Percentiles rank a stretch among this genome's conserved stretches.
phyloP scores from a whole-genome alignment of 805 yeast genomes.

The Pichia nanzhaoensis region DNA sequence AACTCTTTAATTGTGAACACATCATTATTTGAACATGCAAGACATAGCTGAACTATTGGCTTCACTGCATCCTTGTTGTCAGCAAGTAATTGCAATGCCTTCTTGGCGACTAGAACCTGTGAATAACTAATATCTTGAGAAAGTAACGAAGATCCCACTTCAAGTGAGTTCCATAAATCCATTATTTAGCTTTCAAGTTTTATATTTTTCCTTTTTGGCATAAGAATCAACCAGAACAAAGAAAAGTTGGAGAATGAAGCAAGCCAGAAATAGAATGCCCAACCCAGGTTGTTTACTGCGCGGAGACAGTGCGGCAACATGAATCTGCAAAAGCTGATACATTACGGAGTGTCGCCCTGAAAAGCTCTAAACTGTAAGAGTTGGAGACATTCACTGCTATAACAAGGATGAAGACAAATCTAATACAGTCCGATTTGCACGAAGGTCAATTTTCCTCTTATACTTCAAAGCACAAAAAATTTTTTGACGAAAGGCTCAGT shows the following conservation, averaged over 20 bases:
- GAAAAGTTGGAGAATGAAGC: no score
- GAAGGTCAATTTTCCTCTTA: no score
- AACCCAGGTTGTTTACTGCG: no score
- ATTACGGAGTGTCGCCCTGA: neutral
- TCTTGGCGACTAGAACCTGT: slow-evolving; percentile 32
- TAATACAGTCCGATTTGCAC: no score
- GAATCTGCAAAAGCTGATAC: neutral
- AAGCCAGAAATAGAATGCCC: no score
- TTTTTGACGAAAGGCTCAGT: slow-evolving; percentile 9
- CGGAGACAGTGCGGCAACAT: no score
- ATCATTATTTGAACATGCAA: slow-evolving; percentile 36
- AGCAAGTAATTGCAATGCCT: slow-evolving; percentile 27
- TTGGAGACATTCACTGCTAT: no score
- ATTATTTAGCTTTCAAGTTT: neutral
- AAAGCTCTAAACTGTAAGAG: neutral
- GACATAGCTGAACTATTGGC: slow-evolving; percentile 29
- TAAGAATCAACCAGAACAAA: neutral
- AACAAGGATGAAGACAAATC: neutral
- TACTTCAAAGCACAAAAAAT: no score
- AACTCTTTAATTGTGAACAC: slow-evolving; percentile 24
- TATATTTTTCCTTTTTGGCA: neutral
- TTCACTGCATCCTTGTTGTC: slow-evolving; percentile 23
- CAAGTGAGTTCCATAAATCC: slow-evolving; percentile 31
- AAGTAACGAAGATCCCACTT: slow-evolving; percentile 12
- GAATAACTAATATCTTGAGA: slow-evolving; percentile 26